These are phyloP conservation scores for Cornus kousa DNA, from an alignment of 148 eudicot genomes.

Conservation along the genomic window DNA sequence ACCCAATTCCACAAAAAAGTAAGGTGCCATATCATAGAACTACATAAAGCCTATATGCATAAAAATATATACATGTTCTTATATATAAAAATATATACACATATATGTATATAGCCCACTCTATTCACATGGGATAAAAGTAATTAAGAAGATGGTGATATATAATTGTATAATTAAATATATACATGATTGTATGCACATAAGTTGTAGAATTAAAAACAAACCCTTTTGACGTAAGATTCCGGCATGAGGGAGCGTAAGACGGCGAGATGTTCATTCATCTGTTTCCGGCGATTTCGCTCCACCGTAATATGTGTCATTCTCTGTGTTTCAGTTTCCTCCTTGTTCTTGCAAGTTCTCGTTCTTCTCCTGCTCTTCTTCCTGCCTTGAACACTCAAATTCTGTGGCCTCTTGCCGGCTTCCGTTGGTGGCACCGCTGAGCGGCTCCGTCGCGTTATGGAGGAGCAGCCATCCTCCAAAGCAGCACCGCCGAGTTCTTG, in stretches of 20 bases:
- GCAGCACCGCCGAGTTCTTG: conserved; percentile 12
- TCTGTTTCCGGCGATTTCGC: conserved; percentile 86
- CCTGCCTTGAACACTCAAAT: conserved; percentile 39
- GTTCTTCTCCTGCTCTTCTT: conserved; percentile 68
- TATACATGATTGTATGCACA: not conserved
- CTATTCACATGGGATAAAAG: too few relatives aligned
- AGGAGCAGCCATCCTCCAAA: not conserved
- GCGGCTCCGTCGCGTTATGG: conserved; percentile 5
- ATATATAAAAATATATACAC: not conserved
- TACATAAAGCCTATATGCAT: too few relatives aligned
- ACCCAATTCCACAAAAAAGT: too few relatives aligned
- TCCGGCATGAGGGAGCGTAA: conserved; percentile 89
- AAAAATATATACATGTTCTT: too few relatives aligned
- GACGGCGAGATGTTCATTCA: conserved; percentile 86
- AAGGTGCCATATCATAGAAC: too few relatives aligned
- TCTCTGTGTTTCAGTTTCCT: conserved; percentile 85
- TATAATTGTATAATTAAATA: not conserved
- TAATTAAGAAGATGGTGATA: too few relatives aligned
- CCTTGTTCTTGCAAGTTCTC: conserved; percentile 74
- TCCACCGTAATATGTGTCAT: conserved; percentile 95
- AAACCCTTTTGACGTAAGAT: conserved; percentile 78
- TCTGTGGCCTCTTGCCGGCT: conserved; percentile 9
- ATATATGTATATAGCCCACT: not conserved
- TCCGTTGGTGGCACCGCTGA: not conserved
- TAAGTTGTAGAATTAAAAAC: conserved; percentile 6